Base-by-base conservation (phyloP, 2,329 filamentous ascomycete species). In the Neofusicoccum ribis region DNA sequence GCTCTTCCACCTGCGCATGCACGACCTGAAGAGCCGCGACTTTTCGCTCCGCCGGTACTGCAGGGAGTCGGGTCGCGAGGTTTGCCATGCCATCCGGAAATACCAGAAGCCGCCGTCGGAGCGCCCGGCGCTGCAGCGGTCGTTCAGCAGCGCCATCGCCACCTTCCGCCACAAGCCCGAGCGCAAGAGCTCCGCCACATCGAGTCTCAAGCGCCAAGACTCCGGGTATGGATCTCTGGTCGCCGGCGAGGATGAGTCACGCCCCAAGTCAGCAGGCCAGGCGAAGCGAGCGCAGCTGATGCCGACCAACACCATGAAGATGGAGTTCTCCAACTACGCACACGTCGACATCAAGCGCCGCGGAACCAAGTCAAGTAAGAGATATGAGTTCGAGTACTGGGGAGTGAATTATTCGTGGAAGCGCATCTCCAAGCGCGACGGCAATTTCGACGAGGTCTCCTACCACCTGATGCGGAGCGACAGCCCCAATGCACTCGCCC, bases 281-380 rank as follows among this genome's bases (percentile, higher is more conserved):
- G 69, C 70, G 66, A 70, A 77, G 80, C 75, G 76, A 59, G 73
- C 76, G 8, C 56, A 65, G 56, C 68, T 78, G 67, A 73, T 79
- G 50, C 86, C 91, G 17, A 91, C 89, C 65, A 92, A 96, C 76
- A 89, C 86, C 41, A 91, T 94, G 76, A 91, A 93, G 78, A 85
- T 99, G 39, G 94, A 98, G 76, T 99, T 97, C 76, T 96, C 92
- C 69, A 99, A 98, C 80, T 99, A 99, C 76, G 94, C 94, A 2
- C 92, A 95, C 71, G 88, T 98, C 46, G 91, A 97, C 69, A 81
- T 99, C 59, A 88, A 86, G 70, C 87, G 91, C 47, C 84, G 86
- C 27, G 90, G 90, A 6, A 81, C 85, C 59, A 88, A 87, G 70
- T 82, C 84, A 50, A 84, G 84, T 68, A 94, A 93, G 79, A 86